These are phyloP conservation scores for Lentinula boryana DNA, from an alignment of 768 basidiomycete species.

Conservation along the genomic window DNA sequence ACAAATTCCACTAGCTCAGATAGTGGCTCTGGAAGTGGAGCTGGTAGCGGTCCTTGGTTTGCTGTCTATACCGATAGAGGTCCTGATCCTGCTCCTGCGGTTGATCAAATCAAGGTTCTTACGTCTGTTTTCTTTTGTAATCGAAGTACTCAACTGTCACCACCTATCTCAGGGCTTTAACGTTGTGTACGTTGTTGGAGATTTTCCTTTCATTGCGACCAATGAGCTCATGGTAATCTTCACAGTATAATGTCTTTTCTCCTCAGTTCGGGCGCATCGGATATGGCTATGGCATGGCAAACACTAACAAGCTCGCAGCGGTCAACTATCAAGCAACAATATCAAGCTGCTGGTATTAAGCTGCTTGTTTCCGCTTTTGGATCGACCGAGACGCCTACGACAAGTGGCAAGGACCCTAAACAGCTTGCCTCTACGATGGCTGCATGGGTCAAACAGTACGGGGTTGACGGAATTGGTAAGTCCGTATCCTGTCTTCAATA, in stretches of 20 bases:
- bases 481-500: no score
- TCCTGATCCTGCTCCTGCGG: constrained; percentile 3
- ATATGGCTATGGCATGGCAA: constrained; percentile 11
- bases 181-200: constrained; percentile 18
- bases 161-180: constrained; percentile 18
- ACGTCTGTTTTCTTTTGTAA: background rate
- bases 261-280: constrained; percentile 31
- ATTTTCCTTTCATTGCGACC: background rate
- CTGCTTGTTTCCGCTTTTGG: constrained; percentile 54
- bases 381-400: constrained; percentile 35
- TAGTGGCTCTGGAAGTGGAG: background rate
- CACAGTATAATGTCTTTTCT: constrained; percentile 31
- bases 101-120: constrained; percentile 1
- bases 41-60: constrained; percentile 2
- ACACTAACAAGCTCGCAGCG: constrained; percentile 30
- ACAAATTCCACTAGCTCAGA: background rate
- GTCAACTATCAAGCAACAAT: constrained; percentile 35
- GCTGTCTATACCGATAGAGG: constrained; percentile 3
- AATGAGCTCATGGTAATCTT: background rate
- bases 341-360: constrained; percentile 51
- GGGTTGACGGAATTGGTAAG: constrained; percentile 54
- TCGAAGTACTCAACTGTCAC: background rate
- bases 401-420: constrained; percentile 48
- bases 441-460: constrained; percentile 58
- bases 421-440: constrained; percentile 59